Percentiles rank a stretch among this genome's conserved stretches.
These are phyloP conservation scores for Dittrichia graveolens DNA, from an alignment of 129 eudicot species.

Conservation along the genomic window DNA sequence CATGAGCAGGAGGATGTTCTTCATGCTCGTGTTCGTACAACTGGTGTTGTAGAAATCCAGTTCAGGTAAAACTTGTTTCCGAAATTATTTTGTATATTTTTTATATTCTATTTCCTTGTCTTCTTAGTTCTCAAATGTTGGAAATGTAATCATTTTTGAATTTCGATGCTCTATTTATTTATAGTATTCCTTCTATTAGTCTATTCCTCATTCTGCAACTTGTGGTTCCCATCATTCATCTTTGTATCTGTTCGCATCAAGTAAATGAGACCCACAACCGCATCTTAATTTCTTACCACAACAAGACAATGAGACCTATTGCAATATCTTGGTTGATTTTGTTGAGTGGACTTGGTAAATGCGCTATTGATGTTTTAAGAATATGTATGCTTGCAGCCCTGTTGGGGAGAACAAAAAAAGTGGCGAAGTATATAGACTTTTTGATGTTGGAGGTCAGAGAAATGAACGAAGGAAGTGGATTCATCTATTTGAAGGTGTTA, in stretches of 20 bases:
- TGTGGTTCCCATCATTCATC: slow-evolving; percentile 18
- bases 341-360: neutral
- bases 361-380: neutral
- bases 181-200: neutral
- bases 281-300: neutral
- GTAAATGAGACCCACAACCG: neutral
- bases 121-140: slow-evolving; percentile 11
- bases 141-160: neutral
- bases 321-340: slow-evolving; percentile 1
- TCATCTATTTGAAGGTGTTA: slow-evolving; percentile 97
- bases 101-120: neutral
- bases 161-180: neutral
- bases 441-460: slow-evolving; percentile 99
- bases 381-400: slow-evolving; percentile 65
- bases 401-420: slow-evolving; percentile 97
- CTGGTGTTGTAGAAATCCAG: slow-evolving; percentile 97
- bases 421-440: slow-evolving; percentile 94
- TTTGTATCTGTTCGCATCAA: slow-evolving; percentile 8
- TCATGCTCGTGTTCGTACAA: slow-evolving; percentile 92
- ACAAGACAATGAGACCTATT: neutral
- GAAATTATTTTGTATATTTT: too few relatives aligned
- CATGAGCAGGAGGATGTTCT: slow-evolving; percentile 93
- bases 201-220: slow-evolving; percentile 4
- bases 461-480: slow-evolving; percentile 99
- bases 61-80: slow-evolving; percentile 62